Evolutionary conservation across 768 basidiomycete genomes (phyloP).

Genomic region (Boletus speciosus): DNA sequence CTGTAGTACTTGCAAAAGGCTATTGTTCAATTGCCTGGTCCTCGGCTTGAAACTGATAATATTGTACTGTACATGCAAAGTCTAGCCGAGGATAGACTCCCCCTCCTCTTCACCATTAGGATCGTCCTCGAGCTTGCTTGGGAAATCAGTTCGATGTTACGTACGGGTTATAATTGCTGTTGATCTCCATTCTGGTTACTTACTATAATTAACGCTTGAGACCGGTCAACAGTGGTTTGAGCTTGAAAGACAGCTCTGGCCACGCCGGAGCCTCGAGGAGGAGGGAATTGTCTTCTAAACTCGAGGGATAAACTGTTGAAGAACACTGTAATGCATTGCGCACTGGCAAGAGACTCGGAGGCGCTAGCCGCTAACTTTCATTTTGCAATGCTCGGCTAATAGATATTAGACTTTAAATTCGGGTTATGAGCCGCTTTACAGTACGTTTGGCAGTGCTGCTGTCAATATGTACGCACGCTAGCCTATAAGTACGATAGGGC

Average conservation of each 20-base stretch:
- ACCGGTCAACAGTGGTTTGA: neutral
- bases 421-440: neutral
- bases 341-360: neutral
- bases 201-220: neutral
- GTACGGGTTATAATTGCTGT: neutral
- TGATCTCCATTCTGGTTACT: slow-evolving; percentile 3
- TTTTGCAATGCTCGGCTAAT: neutral
- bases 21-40: too few relatives aligned
- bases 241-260: neutral
- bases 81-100: too few relatives aligned
- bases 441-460: neutral
- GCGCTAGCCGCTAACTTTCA: neutral
- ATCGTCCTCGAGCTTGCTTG: neutral
- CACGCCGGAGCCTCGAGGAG: slow-evolving; percentile 3
- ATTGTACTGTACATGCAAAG: too few relatives aligned
- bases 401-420: neutral
- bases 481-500: neutral
- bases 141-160: neutral
- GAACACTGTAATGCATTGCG: neutral
- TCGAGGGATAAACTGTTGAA: neutral
- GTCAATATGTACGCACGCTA: neutral
- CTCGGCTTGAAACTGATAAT: too few relatives aligned
- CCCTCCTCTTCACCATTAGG: neutral
- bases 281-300: neutral
- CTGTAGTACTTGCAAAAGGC: too few relatives aligned